A percentile compares a stretch with the other conserved stretches of the same genome.
Conservation (phyloP, 495 filamentous ascomycete genomes). For the Talaromyces thailandensis region DNA sequence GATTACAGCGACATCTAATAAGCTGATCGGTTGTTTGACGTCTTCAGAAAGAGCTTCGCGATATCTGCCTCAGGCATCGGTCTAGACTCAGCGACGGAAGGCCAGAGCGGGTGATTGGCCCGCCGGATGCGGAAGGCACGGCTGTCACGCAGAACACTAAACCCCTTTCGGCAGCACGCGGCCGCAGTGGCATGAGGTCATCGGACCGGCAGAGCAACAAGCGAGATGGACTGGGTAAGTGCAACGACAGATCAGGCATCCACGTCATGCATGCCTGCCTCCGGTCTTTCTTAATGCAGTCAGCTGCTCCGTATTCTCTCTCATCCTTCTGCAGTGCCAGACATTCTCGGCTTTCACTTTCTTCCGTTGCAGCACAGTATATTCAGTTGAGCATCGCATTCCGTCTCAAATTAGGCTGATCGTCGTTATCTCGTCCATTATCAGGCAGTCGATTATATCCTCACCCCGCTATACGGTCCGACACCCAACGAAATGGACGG, state of each 20-base stretch:
- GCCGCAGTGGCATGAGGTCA: conserved; percentile 1
- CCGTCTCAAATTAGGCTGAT: not conserved
- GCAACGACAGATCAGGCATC: not conserved
- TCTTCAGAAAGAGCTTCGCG: not conserved
- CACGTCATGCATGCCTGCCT: not conserved
- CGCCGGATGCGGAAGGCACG: conserved; percentile 1
- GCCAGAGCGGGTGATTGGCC: not conserved
- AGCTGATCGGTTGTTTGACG: not conserved
- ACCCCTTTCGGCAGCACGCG: not conserved
- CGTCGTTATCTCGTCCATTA: not conserved
- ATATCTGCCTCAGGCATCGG: not conserved
- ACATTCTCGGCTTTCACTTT: not conserved
- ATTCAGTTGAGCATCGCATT: not conserved
- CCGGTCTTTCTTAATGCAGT: not conserved
- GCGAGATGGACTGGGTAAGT: not conserved
- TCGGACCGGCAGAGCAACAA: not conserved
- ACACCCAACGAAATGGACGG: conserved; percentile 5
- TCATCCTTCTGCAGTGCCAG: not conserved
- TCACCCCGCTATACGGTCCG: not conserved
- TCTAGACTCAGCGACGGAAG: not conserved
- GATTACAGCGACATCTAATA: not conserved
- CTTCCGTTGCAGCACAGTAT: not conserved
- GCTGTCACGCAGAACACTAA: not conserved
- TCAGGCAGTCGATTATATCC: conserved; percentile 5
- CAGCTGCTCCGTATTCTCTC: not conserved